A percentile compares a stretch with the other conserved stretches of the same genome.
Evolutionary conservation across 106 monocot genomes (phyloP).

Genomic region (Dioscorea dumetorum): DNA sequence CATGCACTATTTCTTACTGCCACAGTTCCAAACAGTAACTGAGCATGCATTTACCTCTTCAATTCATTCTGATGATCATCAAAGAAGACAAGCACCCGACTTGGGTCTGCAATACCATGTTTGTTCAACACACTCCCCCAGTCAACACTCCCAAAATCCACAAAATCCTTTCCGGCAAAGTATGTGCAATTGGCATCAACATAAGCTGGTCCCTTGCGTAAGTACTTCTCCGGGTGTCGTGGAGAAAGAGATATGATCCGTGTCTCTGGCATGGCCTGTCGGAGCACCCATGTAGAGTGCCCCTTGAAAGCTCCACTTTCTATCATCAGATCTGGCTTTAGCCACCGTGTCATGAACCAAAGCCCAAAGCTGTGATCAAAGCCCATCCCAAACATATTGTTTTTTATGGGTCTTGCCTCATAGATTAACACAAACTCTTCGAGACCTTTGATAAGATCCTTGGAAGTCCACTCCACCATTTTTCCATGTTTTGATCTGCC

Average conservation of each 20-base stretch:
- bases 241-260: slow-evolving; percentile 83
- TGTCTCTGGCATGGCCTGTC: slow-evolving; percentile 77
- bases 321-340: slow-evolving; percentile 86
- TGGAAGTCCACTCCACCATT: slow-evolving; percentile 75
- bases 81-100: slow-evolving; percentile 29
- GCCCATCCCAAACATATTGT: slow-evolving; percentile 98
- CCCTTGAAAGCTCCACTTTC: slow-evolving; percentile 98
- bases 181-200: slow-evolving; percentile 98
- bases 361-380: slow-evolving; percentile 99
- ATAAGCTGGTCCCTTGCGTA: slow-evolving; percentile 90
- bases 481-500: slow-evolving; percentile 97
- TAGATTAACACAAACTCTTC: slow-evolving; percentile 96
- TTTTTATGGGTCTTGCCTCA: slow-evolving; percentile 88
- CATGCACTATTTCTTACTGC: too few relatives aligned
- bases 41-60: slow-evolving; percentile 47
- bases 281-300: slow-evolving; percentile 93
- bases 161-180: slow-evolving; percentile 86
- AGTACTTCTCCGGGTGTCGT: slow-evolving; percentile 83
- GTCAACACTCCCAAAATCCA: slow-evolving; percentile 79
- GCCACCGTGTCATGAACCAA: slow-evolving; percentile 96
- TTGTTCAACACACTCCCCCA: slow-evolving; percentile 70
- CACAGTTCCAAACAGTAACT: too few relatives aligned
- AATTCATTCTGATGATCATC: slow-evolving; percentile 99
- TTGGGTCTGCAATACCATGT: slow-evolving; percentile 39
- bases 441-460: slow-evolving; percentile 77